Evolutionary conservation across 2,329 filamentous ascomycete genomes (phyloP).

Genomic region (Cladophialophora psammophila): DNA sequence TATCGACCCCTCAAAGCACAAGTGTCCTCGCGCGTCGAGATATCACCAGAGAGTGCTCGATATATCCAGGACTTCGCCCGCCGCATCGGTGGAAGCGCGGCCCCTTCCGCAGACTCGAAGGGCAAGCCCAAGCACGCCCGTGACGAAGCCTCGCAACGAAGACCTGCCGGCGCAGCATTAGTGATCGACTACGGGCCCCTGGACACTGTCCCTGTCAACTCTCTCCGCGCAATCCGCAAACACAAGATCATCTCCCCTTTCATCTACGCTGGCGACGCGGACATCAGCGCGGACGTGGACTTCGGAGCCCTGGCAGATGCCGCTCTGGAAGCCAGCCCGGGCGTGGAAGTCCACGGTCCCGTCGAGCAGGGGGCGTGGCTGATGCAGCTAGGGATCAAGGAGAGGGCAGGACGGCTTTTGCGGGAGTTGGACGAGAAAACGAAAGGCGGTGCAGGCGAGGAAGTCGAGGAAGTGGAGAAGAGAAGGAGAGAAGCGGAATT

Average conservation of each 20-base stretch:
- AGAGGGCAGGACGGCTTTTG: constrained; percentile 74
- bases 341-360: constrained; percentile 90
- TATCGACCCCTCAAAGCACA: constrained; percentile 76
- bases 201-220: constrained; percentile 82
- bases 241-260: constrained; percentile 83
- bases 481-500: constrained; percentile 69
- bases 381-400: constrained; percentile 78
- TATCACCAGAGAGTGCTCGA: constrained; percentile 84
- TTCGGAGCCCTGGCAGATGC: constrained; percentile 86
- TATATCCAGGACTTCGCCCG: constrained; percentile 82
- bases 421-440: constrained; percentile 51
- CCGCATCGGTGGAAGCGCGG: constrained; percentile 73
- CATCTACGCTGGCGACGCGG: constrained; percentile 78
- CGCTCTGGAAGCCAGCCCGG: constrained; percentile 75
- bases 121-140: constrained; percentile 45
- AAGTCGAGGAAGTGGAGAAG: constrained; percentile 58
- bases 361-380: constrained; percentile 85
- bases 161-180: constrained; percentile 83
- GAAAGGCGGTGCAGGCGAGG: constrained; percentile 58
- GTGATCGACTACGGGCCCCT: constrained; percentile 93
- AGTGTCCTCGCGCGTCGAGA: constrained; percentile 78
- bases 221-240: constrained; percentile 82
- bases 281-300: constrained; percentile 92
- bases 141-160: constrained; percentile 56
- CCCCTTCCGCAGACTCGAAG: constrained; percentile 25